Base-by-base conservation (phyloP, 2,329 filamentous ascomycete genomes). In the Penicillium sp. region DNA sequence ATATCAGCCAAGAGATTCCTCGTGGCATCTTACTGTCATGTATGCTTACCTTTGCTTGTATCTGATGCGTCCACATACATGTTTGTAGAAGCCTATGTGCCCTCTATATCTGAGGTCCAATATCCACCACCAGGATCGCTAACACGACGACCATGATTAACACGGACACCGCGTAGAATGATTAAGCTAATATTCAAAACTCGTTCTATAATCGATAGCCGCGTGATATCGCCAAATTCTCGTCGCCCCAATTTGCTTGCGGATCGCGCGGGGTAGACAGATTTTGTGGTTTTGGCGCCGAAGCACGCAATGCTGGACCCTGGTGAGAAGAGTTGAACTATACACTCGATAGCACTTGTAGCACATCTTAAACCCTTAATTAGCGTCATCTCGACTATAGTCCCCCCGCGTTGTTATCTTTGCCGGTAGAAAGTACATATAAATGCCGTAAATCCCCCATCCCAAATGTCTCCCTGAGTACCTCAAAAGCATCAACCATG, bases 241-340 rank as follows among this genome's bases (percentile, higher is more conserved):
- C 28, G 11, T 49, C n/a, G 12, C 15, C 6, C 15, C 45, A 20
- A 5, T 35, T 7, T 28, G 17, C 14, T 15, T 49, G 28, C 12
- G 12, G 15, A n/a, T 10, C 45, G 31, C 25, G 45, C 45, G 45
- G 45, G 42, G 45, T 28, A 12, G 31, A 49, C 34, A 28, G 2
- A 47, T 47, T 47, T 47, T 49, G 28, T 17, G 34, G n/a, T 17
- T 35, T 49, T 17, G 22, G 43, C 45, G 10, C 11, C 45, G n/a
- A 28, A 49, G 45, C 45, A 49, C 45, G 45, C 45, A 49, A 49
- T 35, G 28, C 45, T 11, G n/a, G 45, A 35, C 45, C 45, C 45
- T 49, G 2, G 17, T 8, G n/a, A 15, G 25, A 49, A 20, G 28
- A 35, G 10, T 6, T 31, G 15, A 2, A 20, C 28, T 17, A 12